Conservation (phyloP, 1,284 basidiomycete genomes). For the Thelephora terrestris region DNA sequence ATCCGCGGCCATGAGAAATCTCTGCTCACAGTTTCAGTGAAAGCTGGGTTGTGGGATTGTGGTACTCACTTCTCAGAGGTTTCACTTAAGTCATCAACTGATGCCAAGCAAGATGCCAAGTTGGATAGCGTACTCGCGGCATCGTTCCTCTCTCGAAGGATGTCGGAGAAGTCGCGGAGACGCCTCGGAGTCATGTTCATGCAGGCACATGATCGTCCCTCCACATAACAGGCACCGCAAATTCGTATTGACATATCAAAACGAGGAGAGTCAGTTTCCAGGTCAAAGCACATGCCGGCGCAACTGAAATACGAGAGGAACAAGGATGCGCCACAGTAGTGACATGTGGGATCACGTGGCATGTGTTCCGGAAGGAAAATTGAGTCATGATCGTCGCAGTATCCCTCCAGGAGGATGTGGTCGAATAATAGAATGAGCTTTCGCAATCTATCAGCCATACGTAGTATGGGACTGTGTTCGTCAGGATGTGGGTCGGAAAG, state of each 20-base stretch:
- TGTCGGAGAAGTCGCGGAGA: conserved; percentile 30
- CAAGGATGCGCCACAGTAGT: conserved; percentile 69
- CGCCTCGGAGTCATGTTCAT: conserved; percentile 47
- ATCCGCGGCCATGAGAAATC: no score
- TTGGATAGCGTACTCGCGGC: conserved; percentile 16
- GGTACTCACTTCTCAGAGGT: no score
- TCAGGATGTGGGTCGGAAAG: no score
- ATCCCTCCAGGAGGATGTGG: conserved; percentile 47
- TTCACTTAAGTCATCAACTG: no score
- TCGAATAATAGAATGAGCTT: conserved; percentile 43
- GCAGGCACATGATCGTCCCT: conserved; percentile 60
- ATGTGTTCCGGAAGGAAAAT: conserved; percentile 13
- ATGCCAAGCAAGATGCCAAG: no score
- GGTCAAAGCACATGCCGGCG: no score
- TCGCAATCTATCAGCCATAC: conserved; percentile 11
- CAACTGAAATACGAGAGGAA: conserved; percentile 59
- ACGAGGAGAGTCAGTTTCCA: no score
- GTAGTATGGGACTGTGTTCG: no score
- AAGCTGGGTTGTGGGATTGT: no score
- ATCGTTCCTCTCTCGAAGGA: conserved; percentile 31
- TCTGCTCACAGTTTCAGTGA: no score
- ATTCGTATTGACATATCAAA: conserved; percentile 16
- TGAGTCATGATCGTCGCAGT: conserved; percentile 23
- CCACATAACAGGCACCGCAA: conserved; percentile 63
- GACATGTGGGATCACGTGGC: conserved; percentile 31